phyloP scores from a whole-genome alignment of 1,139 yeast species.

The Kluyveromyces marxianus region DNA sequence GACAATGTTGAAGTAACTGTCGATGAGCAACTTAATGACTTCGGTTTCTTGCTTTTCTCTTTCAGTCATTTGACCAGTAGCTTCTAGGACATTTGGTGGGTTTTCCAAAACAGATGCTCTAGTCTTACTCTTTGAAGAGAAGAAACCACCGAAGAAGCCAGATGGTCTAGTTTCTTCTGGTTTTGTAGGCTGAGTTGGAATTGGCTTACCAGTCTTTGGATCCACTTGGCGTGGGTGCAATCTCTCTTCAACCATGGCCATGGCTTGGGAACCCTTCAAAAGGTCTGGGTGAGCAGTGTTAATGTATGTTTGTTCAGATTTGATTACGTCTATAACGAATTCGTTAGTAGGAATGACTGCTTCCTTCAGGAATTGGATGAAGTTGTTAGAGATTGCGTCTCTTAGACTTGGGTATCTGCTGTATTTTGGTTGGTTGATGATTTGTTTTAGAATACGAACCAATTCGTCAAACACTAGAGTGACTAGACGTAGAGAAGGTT shows the following conservation, averaged over 20 bases:
- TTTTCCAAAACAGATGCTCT: slow-evolving; percentile 94
- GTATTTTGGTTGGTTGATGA: slow-evolving; percentile 72
- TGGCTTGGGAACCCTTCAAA: slow-evolving; percentile 89
- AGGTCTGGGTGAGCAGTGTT: slow-evolving; percentile 98
- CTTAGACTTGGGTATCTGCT: slow-evolving; percentile 85
- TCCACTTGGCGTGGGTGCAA: slow-evolving; percentile 86
- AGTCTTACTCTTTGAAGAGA: slow-evolving; percentile 87
- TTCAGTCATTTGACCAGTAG: slow-evolving; percentile 91
- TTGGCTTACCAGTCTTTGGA: slow-evolving; percentile 86
- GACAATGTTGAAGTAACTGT: slow-evolving; percentile 85
- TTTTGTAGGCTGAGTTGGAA: slow-evolving; percentile 36
- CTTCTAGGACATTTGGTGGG: slow-evolving; percentile 92
- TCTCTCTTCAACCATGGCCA: slow-evolving; percentile 89
- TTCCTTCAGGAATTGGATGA: slow-evolving; percentile 73
- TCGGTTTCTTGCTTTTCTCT: slow-evolving; percentile 96
- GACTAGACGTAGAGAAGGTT: slow-evolving; percentile 85
- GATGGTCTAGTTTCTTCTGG: slow-evolving; percentile 36
- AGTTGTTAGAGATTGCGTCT: slow-evolving; percentile 74
- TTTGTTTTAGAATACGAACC: slow-evolving; percentile 82
- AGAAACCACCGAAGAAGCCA: slow-evolving; percentile 93
- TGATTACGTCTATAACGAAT: slow-evolving; percentile 75
- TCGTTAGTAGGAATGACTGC: slow-evolving; percentile 78
- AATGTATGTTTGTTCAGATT: slow-evolving; percentile 84
- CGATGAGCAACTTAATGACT: slow-evolving; percentile 84
- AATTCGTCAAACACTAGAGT: slow-evolving; percentile 89